Evolutionary conservation across 768 basidiomycete species (phyloP).

Genomic region (Leccinum broughii): DNA sequence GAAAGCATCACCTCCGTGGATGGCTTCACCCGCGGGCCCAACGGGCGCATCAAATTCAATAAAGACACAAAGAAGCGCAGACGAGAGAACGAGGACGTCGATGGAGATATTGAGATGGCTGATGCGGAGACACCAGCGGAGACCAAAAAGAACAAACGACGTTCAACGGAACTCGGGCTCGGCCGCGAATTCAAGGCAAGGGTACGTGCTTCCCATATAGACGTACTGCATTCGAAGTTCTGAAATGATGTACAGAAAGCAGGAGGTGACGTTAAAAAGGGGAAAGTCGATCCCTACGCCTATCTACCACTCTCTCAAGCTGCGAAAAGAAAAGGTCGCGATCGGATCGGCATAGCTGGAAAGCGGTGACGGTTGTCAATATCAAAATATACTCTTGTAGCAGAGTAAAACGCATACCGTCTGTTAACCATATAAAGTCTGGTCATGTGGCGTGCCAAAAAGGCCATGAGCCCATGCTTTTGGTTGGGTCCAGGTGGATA

Average conservation of each 20-base stretch:
- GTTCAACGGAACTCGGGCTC: slow-evolving; percentile 51
- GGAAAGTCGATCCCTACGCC: slow-evolving; percentile 87
- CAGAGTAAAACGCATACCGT: background rate
- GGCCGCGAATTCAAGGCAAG: slow-evolving; percentile 97
- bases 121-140: slow-evolving; percentile 54
- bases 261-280: slow-evolving; percentile 89
- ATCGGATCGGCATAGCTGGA: slow-evolving; percentile 58
- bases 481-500: slow-evolving; percentile 58
- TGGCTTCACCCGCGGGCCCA: slow-evolving; percentile 82
- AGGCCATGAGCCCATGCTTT: slow-evolving; percentile 58
- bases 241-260: slow-evolving; percentile 65
- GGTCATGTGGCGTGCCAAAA: slow-evolving; percentile 74
- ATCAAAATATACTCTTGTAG: slow-evolving; percentile 4
- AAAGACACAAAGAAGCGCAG: slow-evolving; percentile 95
- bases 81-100: slow-evolving; percentile 61
- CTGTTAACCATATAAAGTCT: slow-evolving; percentile 64
- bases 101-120: slow-evolving; percentile 73
- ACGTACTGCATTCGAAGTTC: slow-evolving; percentile 5
- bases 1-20: slow-evolving; percentile 84
- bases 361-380: slow-evolving; percentile 47
- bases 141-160: slow-evolving; percentile 50
- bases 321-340: slow-evolving; percentile 57
- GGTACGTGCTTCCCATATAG: slow-evolving; percentile 47
- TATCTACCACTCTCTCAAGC: slow-evolving; percentile 86
- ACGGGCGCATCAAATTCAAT: slow-evolving; percentile 91